These are phyloP conservation scores for Parmelia sp. DNA, from an alignment of 495 filamentous ascomycete species.

Conservation along the genomic window DNA sequence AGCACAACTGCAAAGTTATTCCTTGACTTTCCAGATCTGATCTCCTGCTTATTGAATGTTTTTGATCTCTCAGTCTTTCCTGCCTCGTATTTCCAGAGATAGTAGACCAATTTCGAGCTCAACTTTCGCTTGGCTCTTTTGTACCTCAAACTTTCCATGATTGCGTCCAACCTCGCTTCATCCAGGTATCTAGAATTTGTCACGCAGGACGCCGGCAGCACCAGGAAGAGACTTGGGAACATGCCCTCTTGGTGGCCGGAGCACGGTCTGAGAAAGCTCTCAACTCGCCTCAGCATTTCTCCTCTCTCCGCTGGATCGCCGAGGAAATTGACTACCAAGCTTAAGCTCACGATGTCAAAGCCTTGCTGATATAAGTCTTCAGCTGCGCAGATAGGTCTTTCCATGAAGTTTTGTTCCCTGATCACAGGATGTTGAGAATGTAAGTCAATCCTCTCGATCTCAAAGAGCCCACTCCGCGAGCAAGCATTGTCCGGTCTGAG, in stretches of 20 bases:
- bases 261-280: constrained; percentile 52
- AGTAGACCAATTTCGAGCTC: constrained; percentile 80
- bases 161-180: constrained; percentile 58
- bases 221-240: constrained; percentile 81
- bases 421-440: constrained; percentile 79
- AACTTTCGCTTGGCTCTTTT: constrained; percentile 56
- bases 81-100: constrained; percentile 61
- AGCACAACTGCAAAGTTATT: constrained; percentile 88
- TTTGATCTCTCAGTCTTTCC: constrained; percentile 29
- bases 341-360: constrained; percentile 91
- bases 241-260: constrained; percentile 22
- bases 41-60: constrained; percentile 60
- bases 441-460: constrained; percentile 82
- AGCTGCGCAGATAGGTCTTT: constrained; percentile 61
- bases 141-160: constrained; percentile 77
- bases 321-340: constrained; percentile 91
- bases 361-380: constrained; percentile 43
- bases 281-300: constrained; percentile 76
- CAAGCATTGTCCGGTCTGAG: constrained; percentile 80
- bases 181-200: constrained; percentile 88
- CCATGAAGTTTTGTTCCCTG: constrained; percentile 88
- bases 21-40: constrained; percentile 63
- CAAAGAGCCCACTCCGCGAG: constrained; percentile 60
- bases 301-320: constrained; percentile 67
- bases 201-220: constrained; percentile 83